A percentile compares a stretch with the other conserved stretches of the same genome.
These are phyloP conservation scores for Dothistroma pini DNA, from an alignment of 2,329 filamentous ascomycete species.

Conservation along the genomic window DNA sequence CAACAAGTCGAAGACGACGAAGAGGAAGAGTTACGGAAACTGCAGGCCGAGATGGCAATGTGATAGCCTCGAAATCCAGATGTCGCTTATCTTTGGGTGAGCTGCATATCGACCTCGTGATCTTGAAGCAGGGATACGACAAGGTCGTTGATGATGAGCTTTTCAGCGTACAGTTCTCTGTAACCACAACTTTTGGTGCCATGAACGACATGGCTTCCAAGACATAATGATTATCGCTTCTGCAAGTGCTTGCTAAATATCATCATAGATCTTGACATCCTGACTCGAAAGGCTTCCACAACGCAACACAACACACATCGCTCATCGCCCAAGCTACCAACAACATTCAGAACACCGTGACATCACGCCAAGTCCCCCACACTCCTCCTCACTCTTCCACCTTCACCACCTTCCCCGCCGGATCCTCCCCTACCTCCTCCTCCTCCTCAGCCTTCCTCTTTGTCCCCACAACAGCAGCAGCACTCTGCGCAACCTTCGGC, in stretches of 20 bases:
- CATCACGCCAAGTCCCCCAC: background rate
- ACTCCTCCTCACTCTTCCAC: background rate
- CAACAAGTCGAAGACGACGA: constrained; percentile 72
- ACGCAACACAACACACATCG: background rate
- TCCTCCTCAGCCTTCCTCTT: background rate
- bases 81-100: constrained; percentile 14
- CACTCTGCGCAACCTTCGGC: constrained; percentile 19
- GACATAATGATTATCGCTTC: background rate
- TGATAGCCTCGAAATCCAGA: constrained; percentile 38
- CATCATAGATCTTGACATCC: background rate
- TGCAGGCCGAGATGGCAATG: constrained; percentile 98
- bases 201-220: background rate
- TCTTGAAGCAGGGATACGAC: constrained; percentile 6
- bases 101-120: constrained; percentile 8
- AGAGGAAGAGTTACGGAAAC: constrained; percentile 85
- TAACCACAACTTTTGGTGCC: background rate
- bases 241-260: background rate
- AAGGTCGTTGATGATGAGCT: constrained; percentile 8
- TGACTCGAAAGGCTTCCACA: background rate
- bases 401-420: background rate
- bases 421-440: background rate
- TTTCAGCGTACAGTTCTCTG: constrained; percentile 15
- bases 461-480: background rate
- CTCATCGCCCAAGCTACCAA: background rate
- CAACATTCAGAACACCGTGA: background rate